These are phyloP conservation scores for Pleurotus eryngii DNA, from an alignment of 768 basidiomycete genomes.

Conservation along the genomic window DNA sequence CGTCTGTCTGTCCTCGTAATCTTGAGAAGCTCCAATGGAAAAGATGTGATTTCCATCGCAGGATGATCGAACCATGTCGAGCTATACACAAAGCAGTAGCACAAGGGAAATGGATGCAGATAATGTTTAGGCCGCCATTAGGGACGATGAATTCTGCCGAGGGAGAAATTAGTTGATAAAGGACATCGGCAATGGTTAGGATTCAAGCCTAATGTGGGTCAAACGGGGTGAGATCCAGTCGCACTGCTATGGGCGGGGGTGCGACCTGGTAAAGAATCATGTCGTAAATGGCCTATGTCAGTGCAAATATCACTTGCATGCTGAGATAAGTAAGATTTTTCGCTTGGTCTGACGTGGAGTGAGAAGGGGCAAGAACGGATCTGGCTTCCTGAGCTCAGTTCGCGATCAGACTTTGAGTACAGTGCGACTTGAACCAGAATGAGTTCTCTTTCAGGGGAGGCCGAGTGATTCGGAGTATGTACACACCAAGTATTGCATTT, in stretches of 20 bases:
- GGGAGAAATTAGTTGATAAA: slow-evolving; percentile 16
- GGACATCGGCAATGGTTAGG: slow-evolving; percentile 18
- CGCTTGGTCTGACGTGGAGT: slow-evolving; percentile 9
- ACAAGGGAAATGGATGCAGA: slow-evolving; percentile 3
- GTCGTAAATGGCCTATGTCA: slow-evolving; percentile 5
- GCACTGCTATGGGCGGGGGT: not conserved
- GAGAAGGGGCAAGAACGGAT: slow-evolving; percentile 1
- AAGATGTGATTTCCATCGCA: slow-evolving; percentile 2
- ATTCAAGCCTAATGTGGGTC: slow-evolving; percentile 15
- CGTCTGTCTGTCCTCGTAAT: slow-evolving; percentile 2
- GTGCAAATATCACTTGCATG: slow-evolving; percentile 5
- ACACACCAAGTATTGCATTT: slow-evolving; percentile 1
- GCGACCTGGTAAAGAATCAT: slow-evolving; percentile 2
- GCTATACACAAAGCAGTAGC: not conserved
- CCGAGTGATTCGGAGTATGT: slow-evolving; percentile 4
- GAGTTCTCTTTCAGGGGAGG: not conserved
- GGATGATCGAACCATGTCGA: slow-evolving; percentile 6
- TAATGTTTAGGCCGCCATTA: slow-evolving; percentile 16
- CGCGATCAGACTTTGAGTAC: not conserved
- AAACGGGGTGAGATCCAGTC: slow-evolving; percentile 9
- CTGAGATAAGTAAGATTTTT: slow-evolving; percentile 11
- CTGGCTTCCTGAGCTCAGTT: slow-evolving; percentile 1
- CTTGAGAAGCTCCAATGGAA: slow-evolving; percentile 7
- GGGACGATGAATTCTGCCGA: slow-evolving; percentile 22
- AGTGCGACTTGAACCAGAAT: slow-evolving; percentile 1